Base-by-base conservation (phyloP, 306 rosid genomes). In the Prunus dulcis region DNA sequence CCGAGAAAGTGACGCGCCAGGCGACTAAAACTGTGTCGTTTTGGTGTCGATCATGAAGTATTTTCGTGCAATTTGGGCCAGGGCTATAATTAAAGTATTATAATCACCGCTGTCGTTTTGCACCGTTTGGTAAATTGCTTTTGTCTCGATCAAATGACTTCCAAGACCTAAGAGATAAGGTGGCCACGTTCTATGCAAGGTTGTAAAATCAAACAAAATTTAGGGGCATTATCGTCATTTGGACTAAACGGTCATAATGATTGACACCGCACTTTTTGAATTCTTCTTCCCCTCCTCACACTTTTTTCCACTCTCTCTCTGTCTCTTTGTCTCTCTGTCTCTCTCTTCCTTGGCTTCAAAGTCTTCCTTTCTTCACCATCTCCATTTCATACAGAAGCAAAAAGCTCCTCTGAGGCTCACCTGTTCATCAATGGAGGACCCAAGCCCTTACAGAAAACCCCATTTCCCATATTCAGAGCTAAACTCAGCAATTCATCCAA, bases 391-490 rank as follows among this genome's bases (percentile, higher is more conserved):
- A 49, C 76, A 80, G 45, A 77, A 14, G 19, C 74, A 74, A 68
- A 68, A 15, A 70, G 64, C 75, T 62, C 66, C n/a, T 56, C 30
- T 43, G n/a, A 57, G 19, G 30, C 68, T n/a, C 49, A n/a, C 43
- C 53, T 72, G 41, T 14, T 78, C 83, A 74, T 56, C 85, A 69
- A 86, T 88, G 97, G 97, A 87, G 79, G 88, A 87, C 80, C 71
- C 93, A 4, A 70, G 51, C 80, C 86, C 91, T n/a, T 70, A 43
- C 89, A 71, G 80, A 68, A 84, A 79, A 70, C 79, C 87, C 80
- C 90, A 76, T 77, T 76, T 76, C 71, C 79, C 90, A 65, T 41
- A 71, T 75, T 49, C 88, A 12, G 80, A 80, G 13, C 64, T 17
- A 12, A 80, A 58, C 70, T 67, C 89, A 58, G 68, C 78, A 63